Conservation (phyloP, 1,139 yeast genomes). For the Suhomyces chickasaworum region DNA sequence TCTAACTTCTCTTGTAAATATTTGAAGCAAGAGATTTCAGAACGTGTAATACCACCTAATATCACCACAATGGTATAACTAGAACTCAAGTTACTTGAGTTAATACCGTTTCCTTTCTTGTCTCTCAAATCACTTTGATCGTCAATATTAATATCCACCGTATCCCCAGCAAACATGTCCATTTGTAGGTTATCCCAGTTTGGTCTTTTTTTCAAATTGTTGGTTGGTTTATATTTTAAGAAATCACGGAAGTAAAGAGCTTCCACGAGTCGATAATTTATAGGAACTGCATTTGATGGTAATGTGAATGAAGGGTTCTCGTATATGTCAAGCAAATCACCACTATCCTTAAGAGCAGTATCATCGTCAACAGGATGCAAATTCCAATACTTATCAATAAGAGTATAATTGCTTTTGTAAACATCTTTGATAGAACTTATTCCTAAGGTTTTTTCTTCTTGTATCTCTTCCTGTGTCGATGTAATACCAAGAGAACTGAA, state of each 20-base stretch:
- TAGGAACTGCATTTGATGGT: conserved; percentile 56
- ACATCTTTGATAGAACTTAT: conserved; percentile 37
- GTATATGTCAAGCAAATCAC: conserved; percentile 29
- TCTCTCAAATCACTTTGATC: conserved; percentile 30
- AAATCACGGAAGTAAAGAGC: conserved; percentile 52
- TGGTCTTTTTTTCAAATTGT: conserved; percentile 41
- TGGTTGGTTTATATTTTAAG: conserved; percentile 44
- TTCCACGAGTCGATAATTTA: conserved; percentile 50
- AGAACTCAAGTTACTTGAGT: not conserved
- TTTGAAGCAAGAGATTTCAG: conserved; percentile 70
- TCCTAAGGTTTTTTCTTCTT: conserved; percentile 22
- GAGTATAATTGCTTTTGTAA: conserved; percentile 38
- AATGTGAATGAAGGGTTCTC: conserved; percentile 52
- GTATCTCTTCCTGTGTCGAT: conserved; percentile 9
- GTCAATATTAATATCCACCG: conserved; percentile 38
- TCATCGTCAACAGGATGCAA: conserved; percentile 35
- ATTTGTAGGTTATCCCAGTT: conserved; percentile 48
- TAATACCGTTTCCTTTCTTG: conserved; percentile 17
- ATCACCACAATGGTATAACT: conserved; percentile 54
- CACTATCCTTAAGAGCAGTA: conserved; percentile 17
- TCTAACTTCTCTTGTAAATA: conserved; percentile 48
- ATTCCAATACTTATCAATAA: conserved; percentile 49
- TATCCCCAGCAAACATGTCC: conserved; percentile 43
- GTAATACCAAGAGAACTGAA: conserved; percentile 27
- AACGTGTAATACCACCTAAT: conserved; percentile 79